phyloP scores from a whole-genome alignment of 192 early-diverging fungal species.

The Entophlyctis helioformis region DNA sequence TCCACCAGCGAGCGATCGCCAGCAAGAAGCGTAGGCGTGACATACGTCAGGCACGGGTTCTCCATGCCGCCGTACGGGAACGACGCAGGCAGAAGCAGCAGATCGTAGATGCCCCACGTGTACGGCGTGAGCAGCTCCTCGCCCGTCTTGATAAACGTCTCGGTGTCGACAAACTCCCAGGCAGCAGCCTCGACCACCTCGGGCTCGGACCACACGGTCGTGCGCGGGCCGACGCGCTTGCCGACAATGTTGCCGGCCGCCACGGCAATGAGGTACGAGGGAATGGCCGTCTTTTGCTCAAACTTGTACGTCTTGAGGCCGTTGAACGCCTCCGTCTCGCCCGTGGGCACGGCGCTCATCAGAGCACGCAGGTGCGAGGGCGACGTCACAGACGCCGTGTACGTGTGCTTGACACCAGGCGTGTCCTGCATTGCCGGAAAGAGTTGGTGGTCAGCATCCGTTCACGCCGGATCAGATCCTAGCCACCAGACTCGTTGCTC shows the following conservation, averaged over 20 bases:
- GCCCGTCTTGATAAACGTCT: constrained; percentile 40
- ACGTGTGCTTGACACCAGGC: constrained; percentile 61
- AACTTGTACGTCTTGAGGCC: constrained; percentile 58
- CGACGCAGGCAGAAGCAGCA: constrained; percentile 44
- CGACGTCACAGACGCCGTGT: constrained; percentile 69
- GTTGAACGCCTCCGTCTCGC: constrained; percentile 36
- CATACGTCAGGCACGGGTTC: constrained; percentile 97
- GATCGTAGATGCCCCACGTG: constrained; percentile 91
- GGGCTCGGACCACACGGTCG: constrained; percentile 94
- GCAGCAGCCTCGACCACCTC: constrained; percentile 78
- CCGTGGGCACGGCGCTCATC: constrained; percentile 77
- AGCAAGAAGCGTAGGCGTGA: constrained; percentile 90
- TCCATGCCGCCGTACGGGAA: constrained; percentile 69
- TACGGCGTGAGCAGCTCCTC: constrained; percentile 73
- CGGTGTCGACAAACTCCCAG: constrained; percentile 78
- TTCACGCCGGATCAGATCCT: too few species aligned
- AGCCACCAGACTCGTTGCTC: too few species aligned
- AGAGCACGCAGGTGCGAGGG: constrained; percentile 73
- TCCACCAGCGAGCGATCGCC: constrained; percentile 89
- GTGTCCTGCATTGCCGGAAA: constrained; percentile 15
- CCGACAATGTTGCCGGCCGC: constrained; percentile 82
- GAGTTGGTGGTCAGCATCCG: too few species aligned
- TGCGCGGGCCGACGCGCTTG: constrained; percentile 75
- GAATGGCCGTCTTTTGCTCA: constrained; percentile 78
- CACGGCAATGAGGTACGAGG: constrained; percentile 90